Evolutionary conservation across 1,139 yeast genomes (phyloP), one percentile per base, ranked within the genome.

Genomic region (Yamadazyma taylorii): DNA sequence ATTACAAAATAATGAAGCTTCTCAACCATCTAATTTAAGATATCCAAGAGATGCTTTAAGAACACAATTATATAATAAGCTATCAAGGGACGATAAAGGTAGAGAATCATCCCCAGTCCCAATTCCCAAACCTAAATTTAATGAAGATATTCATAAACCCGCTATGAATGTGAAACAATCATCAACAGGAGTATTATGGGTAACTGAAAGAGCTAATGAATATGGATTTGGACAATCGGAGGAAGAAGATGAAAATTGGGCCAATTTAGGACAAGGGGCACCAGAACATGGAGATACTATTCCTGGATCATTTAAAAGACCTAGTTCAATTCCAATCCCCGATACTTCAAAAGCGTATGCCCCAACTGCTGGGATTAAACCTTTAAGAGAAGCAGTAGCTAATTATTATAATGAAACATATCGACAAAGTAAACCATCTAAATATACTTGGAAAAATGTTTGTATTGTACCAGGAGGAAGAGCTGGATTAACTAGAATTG

Each of bases 391-490:
- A 46, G 83, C 85, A 0, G 82, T 80, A 37, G 85, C 85, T 5
- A 63, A 78, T 43, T 64, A 73, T 43, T 80, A 80, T 62, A 80
- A 80, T 50, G 78, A 66, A 32, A 70, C 78, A 17, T 79, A 78
- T 56, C 71, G 86, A 50, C 52, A 66, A 40, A 70, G 67, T 36
- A 71, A 68, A 52, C 48, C 56, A 16, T 75, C 81, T 24, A 73
- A 79, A 56, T 80, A 80, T 53, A 77, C 85, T 14, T 76, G 76
- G 61, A 81, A 78, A 52, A 79, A 79, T 49, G 85, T 80, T 17
- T 79, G 84, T 56, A 70, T 80, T 47, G 85, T 80, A 2, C 85
- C 86, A 7, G 86, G 86, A 23, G 86, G 86, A 3, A 68, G 86
- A 52, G 84, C 85, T 15, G 86, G 85, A 0, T 61, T 80, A 46